Base-by-base conservation (phyloP, 352 stramenopile genomes). In the Pythium plurisporium region DNA sequence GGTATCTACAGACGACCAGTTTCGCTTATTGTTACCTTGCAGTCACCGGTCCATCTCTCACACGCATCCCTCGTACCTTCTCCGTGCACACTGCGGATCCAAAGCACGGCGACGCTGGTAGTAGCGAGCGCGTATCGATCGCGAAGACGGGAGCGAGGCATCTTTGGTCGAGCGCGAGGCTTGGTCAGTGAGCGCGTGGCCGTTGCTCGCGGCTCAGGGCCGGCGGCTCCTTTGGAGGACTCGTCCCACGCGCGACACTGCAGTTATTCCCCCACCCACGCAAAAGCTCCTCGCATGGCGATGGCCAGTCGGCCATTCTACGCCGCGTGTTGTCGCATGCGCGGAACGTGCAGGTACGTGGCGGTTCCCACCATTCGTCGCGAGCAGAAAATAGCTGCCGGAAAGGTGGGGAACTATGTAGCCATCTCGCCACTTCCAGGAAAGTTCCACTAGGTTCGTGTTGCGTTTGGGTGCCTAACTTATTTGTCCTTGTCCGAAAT, bases 231-330 rank as follows among this genome's bases (percentile, higher is more conserved):
- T 42, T 22, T n/a, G 7, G 8, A 37, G 4, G 23, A 15, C 25
- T 34, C 15, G 17, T 49, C 42, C 42, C 42, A 49, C 42, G 42
- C 42, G 42, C 25, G 42, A 49, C 42, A 49, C 15, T 11, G 42
- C 42, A 42, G n/a, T n/a, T n/a, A n/a, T n/a, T n/a, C n/a, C n/a
- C n/a, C n/a, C n/a, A n/a, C n/a, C n/a, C n/a, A n/a, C n/a, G n/a
- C n/a, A n/a, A n/a, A n/a, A n/a, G 17, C 36, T 42, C 17, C 17
- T n/a, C n/a, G n/a, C 36, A 42, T 42, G 36, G 17, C 36, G n/a
- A 4, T n/a, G 22, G 11, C 7, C 17, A 42, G 14, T 42, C 7
- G 11, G 4, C 9, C 36, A 42, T n/a, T 22, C 5, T 5, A 3
- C 19, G 31, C 36, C n/a, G n/a, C n/a, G 36, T 42, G 36, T 42